Evolutionary conservation across 805 yeast species (phyloP).

Genomic region (Cyberlindnera sargentensis): DNA sequence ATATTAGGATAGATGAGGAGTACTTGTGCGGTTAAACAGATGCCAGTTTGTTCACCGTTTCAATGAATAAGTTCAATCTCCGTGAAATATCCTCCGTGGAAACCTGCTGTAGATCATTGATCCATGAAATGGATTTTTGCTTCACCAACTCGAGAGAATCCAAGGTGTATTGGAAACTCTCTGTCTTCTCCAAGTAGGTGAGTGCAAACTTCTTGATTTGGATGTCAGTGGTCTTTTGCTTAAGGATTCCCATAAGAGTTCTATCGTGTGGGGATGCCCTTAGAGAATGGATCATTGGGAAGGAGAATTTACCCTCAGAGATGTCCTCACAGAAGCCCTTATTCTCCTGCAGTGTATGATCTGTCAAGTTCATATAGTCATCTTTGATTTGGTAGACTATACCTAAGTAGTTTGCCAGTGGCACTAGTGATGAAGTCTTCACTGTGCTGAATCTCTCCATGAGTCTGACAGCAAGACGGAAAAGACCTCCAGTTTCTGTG

Average conservation of each 20-base stretch:
- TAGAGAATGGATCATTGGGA: conserved; percentile 72
- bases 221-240: conserved; percentile 42
- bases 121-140: conserved; percentile 9
- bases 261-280: conserved; percentile 28
- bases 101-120: conserved; percentile 1
- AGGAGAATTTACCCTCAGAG: conserved; percentile 83
- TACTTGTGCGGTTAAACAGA: neutral
- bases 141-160: conserved; percentile 8
- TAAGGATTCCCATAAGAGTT: conserved; percentile 43
- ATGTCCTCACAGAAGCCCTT: conserved; percentile 84
- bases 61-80: conserved; percentile 3
- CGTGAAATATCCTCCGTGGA: neutral
- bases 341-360: conserved; percentile 42
- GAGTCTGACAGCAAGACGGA: conserved; percentile 64
- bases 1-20: neutral
- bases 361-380: conserved; percentile 67
- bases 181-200: conserved; percentile 32
- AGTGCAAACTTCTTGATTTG: conserved; percentile 46
- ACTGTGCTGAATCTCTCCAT: conserved; percentile 35
- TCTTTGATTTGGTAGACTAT: conserved; percentile 80
- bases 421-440: conserved; percentile 32
- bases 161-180: conserved; percentile 16
- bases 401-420: conserved; percentile 72
- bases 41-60: conserved; percentile 3
- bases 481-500: conserved; percentile 72